Evolutionary conservation across 306 rosid genomes (phyloP).

Genomic region (Pyrus pyrifolia): DNA sequence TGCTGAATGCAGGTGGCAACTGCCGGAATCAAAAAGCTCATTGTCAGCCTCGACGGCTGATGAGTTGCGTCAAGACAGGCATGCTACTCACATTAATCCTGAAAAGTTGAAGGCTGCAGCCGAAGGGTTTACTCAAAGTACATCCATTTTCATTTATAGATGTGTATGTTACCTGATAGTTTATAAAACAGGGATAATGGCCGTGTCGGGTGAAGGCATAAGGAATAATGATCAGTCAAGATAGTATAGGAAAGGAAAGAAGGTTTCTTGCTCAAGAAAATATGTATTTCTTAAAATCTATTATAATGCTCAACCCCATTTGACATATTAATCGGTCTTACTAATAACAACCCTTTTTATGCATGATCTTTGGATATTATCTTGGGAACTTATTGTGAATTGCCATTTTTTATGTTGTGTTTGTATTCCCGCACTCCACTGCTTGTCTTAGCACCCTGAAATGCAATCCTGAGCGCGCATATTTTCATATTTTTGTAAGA

Average conservation of each 20-base stretch:
- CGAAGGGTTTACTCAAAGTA: constrained; percentile 71
- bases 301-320: not conserved
- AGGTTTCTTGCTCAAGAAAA: not conserved
- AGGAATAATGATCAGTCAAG: not conserved
- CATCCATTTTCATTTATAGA: not conserved
- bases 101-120: constrained; percentile 88
- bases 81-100: constrained; percentile 33
- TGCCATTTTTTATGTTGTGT: not conserved
- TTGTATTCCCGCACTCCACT: not conserved
- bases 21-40: constrained; percentile 34
- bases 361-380: not conserved
- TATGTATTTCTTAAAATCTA: not conserved
- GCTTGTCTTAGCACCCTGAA: not conserved
- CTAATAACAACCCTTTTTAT: not conserved
- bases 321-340: not conserved
- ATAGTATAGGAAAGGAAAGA: not conserved
- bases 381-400: not conserved
- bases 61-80: constrained; percentile 63
- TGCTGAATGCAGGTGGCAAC: constrained; percentile 59
- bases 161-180: not conserved
- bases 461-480: not conserved
- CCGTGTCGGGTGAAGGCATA: not conserved
- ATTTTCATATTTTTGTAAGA: not conserved
- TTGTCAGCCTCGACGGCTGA: constrained; percentile 81
- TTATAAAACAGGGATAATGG: not conserved